phyloP scores from a whole-genome alignment of 148 eudicot species.

The Simmondsia chinensis region DNA sequence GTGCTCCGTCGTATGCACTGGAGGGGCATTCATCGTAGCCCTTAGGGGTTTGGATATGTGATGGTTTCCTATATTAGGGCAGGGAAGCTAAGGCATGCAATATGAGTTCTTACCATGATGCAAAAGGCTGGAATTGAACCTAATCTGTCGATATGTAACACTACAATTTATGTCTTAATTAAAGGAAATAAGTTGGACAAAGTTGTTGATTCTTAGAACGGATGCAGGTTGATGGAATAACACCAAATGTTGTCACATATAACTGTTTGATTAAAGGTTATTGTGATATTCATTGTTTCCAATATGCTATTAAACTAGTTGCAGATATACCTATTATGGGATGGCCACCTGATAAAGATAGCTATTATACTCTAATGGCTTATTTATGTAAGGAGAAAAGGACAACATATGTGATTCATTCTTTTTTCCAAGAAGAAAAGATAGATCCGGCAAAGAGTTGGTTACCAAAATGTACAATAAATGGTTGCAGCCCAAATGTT shows the following conservation, averaged over 20 bases:
- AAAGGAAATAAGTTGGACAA: slow-evolving; percentile 20
- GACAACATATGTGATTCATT: slow-evolving; percentile 16
- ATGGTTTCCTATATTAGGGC: slow-evolving; percentile 30
- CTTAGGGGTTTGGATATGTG: slow-evolving; percentile 24
- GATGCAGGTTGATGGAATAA: slow-evolving; percentile 20
- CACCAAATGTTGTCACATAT: slow-evolving; percentile 26
- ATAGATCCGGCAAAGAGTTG: slow-evolving; percentile 24
- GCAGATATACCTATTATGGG: slow-evolving; percentile 20
- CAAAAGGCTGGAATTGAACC: slow-evolving; percentile 22
- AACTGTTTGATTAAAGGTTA: slow-evolving; percentile 20
- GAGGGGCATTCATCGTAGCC: slow-evolving; percentile 9
- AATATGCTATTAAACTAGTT: slow-evolving; percentile 22
- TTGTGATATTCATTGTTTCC: slow-evolving; percentile 17
- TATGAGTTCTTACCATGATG: slow-evolving; percentile 22
- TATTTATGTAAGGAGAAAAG: slow-evolving; percentile 17
- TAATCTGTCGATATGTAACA: slow-evolving; percentile 19
- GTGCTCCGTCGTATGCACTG: slow-evolving; percentile 20
- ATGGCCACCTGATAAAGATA: slow-evolving; percentile 28
- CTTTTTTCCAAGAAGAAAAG: slow-evolving; percentile 19
- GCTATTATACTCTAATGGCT: slow-evolving; percentile 27
- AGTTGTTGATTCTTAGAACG: slow-evolving; percentile 19
- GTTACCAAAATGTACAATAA: slow-evolving; percentile 19
- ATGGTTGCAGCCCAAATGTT: slow-evolving; percentile 19
- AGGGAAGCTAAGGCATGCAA: slow-evolving; percentile 23
- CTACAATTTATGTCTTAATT: slow-evolving; percentile 25